Evolutionary conservation across 208 protist species (phyloP), one percentile per base, ranked within the genome.

Genomic region (Leishmania turanica): DNA sequence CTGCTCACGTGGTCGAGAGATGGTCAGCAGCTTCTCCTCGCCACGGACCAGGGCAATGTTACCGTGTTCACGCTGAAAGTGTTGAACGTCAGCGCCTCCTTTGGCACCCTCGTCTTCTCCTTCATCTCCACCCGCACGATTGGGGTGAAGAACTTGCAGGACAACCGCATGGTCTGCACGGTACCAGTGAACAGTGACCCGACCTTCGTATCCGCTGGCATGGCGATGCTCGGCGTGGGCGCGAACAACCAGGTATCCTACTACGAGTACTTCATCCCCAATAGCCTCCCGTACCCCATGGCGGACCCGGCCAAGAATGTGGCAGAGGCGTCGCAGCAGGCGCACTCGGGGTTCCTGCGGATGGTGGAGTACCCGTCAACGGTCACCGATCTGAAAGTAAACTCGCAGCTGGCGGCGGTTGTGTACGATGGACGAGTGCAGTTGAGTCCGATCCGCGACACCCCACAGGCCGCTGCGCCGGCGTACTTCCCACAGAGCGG

Each of bases 101-200:
- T 92, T 56, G 95, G 94, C 31, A 90, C 80, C 1, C 81, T 90
- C 8, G 83, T 98, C 60, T 95, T 97, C 74, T 96, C 92, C 77
- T 89, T 99, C 24, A 90, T 92, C 31, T 97, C 95, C 27, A 79
- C 98, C 21, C 92, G 92, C 27, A 93, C 96, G 51, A 82, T 99
- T 6, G 89, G 87, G 4, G 91, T 99, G 42, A 93, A 91, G 74
- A 96, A 96, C 76, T 78, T 97, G 31, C 84, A 90, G n/a, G 92
- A 93, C 34, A 91, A 88, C 31, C 82, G 81, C 40, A 82, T 93
- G 37, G 42, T 98, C 42, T 93, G 91, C 73, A 93, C 85, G 6
- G 86, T 98, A 13, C 75, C 85, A 1, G 89, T 99, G 76, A 89
- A 94, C 64, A 90, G 94, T 58, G 96, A 99, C 58, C 97, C 98